Conservation (phyloP, 305 asterid genomes). For the Plantago rigida region DNA sequence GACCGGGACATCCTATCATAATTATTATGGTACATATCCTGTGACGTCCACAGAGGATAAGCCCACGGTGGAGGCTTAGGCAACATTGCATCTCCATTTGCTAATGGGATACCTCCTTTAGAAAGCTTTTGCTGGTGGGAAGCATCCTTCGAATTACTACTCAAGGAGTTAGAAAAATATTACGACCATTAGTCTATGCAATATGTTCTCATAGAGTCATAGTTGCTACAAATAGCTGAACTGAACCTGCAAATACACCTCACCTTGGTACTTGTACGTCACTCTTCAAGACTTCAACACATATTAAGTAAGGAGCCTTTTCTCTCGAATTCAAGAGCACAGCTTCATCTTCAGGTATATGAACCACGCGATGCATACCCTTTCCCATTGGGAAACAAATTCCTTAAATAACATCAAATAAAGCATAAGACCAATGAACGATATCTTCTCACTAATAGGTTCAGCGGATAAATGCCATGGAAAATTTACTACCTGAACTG, state of each 20-base stretch:
- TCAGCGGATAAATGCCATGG: neutral
- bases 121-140: slow-evolving; percentile 71
- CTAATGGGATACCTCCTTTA: slow-evolving; percentile 94
- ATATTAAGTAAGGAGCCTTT: slow-evolving; percentile 94
- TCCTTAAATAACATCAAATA: slow-evolving; percentile 42
- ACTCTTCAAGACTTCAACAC: slow-evolving; percentile 87
- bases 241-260: slow-evolving; percentile 20
- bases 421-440: slow-evolving; percentile 26
- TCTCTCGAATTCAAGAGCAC: slow-evolving; percentile 95
- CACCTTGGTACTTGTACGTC: slow-evolving; percentile 58
- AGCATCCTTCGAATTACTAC: slow-evolving; percentile 64
- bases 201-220: slow-evolving; percentile 9
- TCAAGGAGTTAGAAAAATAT: slow-evolving; percentile 27
- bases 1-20: slow-evolving; percentile 85
- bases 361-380: slow-evolving; percentile 94
- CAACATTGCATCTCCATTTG: slow-evolving; percentile 90
- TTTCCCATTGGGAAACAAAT: slow-evolving; percentile 93
- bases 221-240: slow-evolving; percentile 14
- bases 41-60: slow-evolving; percentile 74
- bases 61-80: slow-evolving; percentile 99
- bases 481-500: slow-evolving; percentile 7
- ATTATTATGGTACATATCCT: slow-evolving; percentile 67
- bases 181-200: slow-evolving; percentile 17
- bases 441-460: slow-evolving; percentile 11
- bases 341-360: slow-evolving; percentile 96